These are phyloP conservation scores for Symmetrospora coprosmae DNA, from an alignment of 768 basidiomycete species.

Conservation along the genomic window DNA sequence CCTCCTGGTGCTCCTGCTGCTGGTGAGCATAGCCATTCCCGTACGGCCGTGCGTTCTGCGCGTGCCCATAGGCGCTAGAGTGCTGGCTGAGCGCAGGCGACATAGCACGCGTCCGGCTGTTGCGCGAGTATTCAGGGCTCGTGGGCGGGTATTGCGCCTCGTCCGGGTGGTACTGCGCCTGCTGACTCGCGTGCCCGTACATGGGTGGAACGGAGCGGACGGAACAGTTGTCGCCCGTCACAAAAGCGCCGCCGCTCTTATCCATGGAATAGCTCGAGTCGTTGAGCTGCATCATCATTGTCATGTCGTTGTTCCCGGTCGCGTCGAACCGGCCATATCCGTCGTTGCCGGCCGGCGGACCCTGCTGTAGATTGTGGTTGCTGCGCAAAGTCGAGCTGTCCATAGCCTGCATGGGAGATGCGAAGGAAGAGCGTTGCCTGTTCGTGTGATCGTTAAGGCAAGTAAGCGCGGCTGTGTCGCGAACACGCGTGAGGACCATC, in stretches of 20 bases:
- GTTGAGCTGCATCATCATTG: too few species aligned
- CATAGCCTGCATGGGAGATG: neutral
- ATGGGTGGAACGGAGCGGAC: conserved; percentile 10
- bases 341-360: too few species aligned
- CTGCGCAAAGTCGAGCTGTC: too few species aligned
- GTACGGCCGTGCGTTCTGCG: neutral
- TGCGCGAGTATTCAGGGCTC: neutral
- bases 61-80: neutral
- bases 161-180: neutral
- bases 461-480: too few species aligned
- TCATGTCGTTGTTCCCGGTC: too few species aligned
- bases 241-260: neutral
- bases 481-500: too few species aligned
- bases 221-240: neutral
- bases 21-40: neutral
- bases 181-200: neutral
- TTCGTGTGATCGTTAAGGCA: too few species aligned
- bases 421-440: conserved; percentile 15
- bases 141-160: neutral
- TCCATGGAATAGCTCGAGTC: neutral
- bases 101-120: neutral
- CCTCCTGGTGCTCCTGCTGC: neutral
- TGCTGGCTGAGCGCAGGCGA: neutral
- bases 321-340: too few species aligned
- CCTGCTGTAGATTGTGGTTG: too few species aligned